These are phyloP conservation scores for Amanita polypyramis DNA, from an alignment of 768 basidiomycete genomes.

Conservation along the genomic window DNA sequence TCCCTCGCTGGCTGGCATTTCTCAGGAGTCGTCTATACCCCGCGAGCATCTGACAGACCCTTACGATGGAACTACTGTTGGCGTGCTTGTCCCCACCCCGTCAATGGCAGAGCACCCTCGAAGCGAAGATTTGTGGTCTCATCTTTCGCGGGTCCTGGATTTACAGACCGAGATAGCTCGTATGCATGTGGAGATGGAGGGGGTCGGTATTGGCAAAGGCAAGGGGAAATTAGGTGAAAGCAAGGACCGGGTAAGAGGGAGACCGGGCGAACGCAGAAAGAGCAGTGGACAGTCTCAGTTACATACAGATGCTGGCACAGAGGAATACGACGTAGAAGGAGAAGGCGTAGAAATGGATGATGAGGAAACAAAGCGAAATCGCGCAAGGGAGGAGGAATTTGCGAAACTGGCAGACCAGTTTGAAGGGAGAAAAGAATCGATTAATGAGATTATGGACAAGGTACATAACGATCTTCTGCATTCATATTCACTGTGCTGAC, in stretches of 20 bases:
- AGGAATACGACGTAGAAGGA: conserved; percentile 33
- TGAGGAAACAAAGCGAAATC: conserved; percentile 44
- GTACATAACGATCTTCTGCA: conserved; percentile 22
- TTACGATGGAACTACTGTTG: conserved; percentile 34
- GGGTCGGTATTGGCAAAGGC: conserved; percentile 31
- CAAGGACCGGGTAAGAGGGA: conserved; percentile 26
- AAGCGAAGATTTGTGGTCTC: conserved; percentile 53
- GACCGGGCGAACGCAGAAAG: conserved; percentile 7
- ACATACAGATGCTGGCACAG: conserved; percentile 13
- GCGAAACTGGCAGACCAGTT: conserved; percentile 58
- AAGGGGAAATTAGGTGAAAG: conserved; percentile 20
- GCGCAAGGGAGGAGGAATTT: conserved; percentile 58
- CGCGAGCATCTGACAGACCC: conserved; percentile 29
- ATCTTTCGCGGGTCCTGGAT: conserved; percentile 58
- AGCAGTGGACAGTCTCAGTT: conserved; percentile 14
- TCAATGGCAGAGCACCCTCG: conserved; percentile 9
- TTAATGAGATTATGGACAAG: conserved; percentile 66
- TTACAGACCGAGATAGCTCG: conserved; percentile 62
- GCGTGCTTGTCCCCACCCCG: conserved; percentile 19
- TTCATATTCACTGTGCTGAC: neutral
- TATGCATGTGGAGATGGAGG: conserved; percentile 72
- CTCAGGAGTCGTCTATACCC: conserved; percentile 3
- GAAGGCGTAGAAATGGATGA: conserved; percentile 41
- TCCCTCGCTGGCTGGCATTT: conserved; percentile 1
- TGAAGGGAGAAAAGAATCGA: conserved; percentile 55